These are phyloP conservation scores for Penicillium sp. DNA, from an alignment of 2,329 filamentous ascomycete species.

Conservation along the genomic window DNA sequence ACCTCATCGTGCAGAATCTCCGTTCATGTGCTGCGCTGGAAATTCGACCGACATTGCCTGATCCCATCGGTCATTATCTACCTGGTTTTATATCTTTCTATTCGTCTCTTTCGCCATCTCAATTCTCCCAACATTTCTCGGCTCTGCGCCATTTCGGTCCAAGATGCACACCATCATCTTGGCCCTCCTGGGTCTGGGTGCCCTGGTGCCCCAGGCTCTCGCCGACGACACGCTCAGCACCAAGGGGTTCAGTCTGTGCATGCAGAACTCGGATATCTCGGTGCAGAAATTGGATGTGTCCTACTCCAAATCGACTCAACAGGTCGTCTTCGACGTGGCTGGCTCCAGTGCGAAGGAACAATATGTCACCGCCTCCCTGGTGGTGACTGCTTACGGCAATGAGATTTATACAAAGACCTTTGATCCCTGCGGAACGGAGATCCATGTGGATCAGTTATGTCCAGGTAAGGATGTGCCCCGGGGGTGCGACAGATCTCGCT, in stretches of 20 bases:
- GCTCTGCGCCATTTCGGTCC: neutral
- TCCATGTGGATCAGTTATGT: conserved; percentile 68
- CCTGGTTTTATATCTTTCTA: neutral
- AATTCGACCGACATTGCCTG: neutral
- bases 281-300: conserved; percentile 69
- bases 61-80: neutral
- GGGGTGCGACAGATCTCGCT: no score
- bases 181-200: conserved; percentile 23
- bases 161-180: conserved; percentile 25
- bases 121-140: no score
- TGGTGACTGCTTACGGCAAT: conserved; percentile 77
- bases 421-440: conserved; percentile 68
- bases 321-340: conserved; percentile 72
- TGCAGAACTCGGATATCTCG: conserved; percentile 52
- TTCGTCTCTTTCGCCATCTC: neutral
- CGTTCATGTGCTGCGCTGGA: conserved; percentile 7
- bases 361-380: conserved; percentile 71
- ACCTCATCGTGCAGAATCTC: neutral
- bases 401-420: conserved; percentile 73
- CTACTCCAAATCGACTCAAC: conserved; percentile 69
- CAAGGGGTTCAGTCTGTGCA: conserved; percentile 70
- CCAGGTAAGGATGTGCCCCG: conserved; percentile 54
- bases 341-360: conserved; percentile 68
- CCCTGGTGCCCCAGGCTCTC: conserved; percentile 42
- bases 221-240: conserved; percentile 72